Evolutionary conservation across 1,139 yeast species (phyloP), one percentile per base, ranked within the genome.

Genomic region (Blastobotrys malaysiensis): DNA sequence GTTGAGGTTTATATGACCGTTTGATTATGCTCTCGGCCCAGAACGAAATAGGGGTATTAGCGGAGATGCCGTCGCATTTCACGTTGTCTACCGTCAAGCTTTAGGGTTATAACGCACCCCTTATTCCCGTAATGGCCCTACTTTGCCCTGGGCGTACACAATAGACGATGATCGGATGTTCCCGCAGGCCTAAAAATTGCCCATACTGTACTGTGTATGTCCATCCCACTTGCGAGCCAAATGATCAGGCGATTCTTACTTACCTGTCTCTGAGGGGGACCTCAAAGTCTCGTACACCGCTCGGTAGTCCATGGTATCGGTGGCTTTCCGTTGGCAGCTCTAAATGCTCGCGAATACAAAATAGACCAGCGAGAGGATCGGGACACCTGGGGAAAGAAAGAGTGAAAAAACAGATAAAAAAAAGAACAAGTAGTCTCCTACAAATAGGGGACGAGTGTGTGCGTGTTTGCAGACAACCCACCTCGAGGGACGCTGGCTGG

Each of bases 281-380:
- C 59, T 64, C 43, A 65, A 52, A 36, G 60, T 56, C 46, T 61
- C 65, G 50, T 59, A 63, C 9, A 63, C 63, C 22, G 60, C 52
- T 45, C 58, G 55, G 48, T 54, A 56, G 45, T 63, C 66, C 66
- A 64, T 64, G 31, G 26, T 18, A 26, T 22, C 16, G 26, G 22
- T 43, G 50, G 36, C 22, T 43, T 20, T n/a, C 13, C 22, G 11
- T 27, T n/a, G 48, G 16, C 20, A 46, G n/a, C n/a, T n/a, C 39
- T 9, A n/a, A 13, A n/a, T 13, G 44, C 26, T 9, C 18, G 26
- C 19, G 18, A 47, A 31, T 14, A 7, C 16, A 27, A 31, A 46
- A 16, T 31, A 19, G 22, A 7, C 43, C 11, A 19, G 20, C 49
- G 18, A 16, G 22, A n/a, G n/a, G n/a, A n/a, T n/a, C n/a, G n/a